Percentiles rank a stretch among this genome's conserved stretches.
Evolutionary conservation across 2,329 filamentous ascomycete genomes (phyloP).

Genomic region (Alternaria panax): DNA sequence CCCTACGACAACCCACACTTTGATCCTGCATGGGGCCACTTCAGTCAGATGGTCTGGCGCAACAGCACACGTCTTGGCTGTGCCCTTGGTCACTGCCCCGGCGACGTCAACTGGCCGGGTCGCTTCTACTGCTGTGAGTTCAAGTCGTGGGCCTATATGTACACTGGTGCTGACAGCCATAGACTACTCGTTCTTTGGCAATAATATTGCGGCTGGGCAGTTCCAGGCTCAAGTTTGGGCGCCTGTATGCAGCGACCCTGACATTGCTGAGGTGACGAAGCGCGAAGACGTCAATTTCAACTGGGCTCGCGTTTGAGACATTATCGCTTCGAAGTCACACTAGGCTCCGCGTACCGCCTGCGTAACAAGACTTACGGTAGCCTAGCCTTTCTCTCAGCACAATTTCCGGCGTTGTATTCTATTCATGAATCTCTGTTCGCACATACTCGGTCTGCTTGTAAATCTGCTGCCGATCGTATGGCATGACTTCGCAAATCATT

Average conservation of each 20-base stretch:
- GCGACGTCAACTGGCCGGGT: slow-evolving; percentile 30
- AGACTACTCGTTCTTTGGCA: slow-evolving; percentile 46
- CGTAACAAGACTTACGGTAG: neutral
- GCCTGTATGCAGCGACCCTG: slow-evolving; percentile 38
- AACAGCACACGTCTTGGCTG: slow-evolving; percentile 47
- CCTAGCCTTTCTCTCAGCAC: neutral
- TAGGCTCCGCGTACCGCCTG: neutral
- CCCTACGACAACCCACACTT: slow-evolving; percentile 43
- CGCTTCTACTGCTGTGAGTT: slow-evolving; percentile 49
- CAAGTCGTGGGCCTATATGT: neutral
- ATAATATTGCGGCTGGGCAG: slow-evolving; percentile 40
- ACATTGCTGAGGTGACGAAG: slow-evolving; percentile 20
- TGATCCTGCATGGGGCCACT: slow-evolving; percentile 45
- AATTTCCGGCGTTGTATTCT: neutral
- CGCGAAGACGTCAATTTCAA: slow-evolving; percentile 26
- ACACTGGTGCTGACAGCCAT: slow-evolving; percentile 9
- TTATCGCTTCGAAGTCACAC: neutral
- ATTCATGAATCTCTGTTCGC: neutral
- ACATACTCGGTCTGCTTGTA: neutral
- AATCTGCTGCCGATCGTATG: neutral
- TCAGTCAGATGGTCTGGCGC: slow-evolving; percentile 52
- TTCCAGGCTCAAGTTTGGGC: slow-evolving; percentile 45
- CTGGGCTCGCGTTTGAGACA: slow-evolving; percentile 19
- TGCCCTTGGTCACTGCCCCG: slow-evolving; percentile 40
- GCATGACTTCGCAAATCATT: neutral